phyloP scores from a whole-genome alignment of 805 yeast species.

The Wickerhamiella kurtzmanii region DNA sequence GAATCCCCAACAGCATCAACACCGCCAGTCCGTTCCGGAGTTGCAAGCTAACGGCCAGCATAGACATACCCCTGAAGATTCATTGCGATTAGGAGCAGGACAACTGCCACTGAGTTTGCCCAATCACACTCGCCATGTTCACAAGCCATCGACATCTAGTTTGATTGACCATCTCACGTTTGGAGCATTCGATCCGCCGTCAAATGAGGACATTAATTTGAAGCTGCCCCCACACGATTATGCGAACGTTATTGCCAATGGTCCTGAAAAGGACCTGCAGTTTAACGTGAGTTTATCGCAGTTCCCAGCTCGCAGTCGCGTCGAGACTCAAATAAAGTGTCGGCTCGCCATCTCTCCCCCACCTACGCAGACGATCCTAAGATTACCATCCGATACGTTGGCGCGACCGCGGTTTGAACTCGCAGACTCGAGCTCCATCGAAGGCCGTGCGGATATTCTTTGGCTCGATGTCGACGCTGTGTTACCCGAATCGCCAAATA shows the following conservation, averaged over 20 bases:
- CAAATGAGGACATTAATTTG: not conserved
- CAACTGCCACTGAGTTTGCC: not conserved
- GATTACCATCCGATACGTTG: constrained; percentile 75
- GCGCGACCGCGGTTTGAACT: constrained; percentile 76
- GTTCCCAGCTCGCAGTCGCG: constrained; percentile 73
- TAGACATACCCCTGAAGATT: not conserved
- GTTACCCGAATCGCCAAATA: constrained; percentile 31
- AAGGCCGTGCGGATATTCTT: constrained; percentile 19
- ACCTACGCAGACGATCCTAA: constrained; percentile 58
- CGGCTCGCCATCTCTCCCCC: constrained; percentile 57
- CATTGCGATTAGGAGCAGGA: not conserved
- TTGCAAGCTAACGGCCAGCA: no score
- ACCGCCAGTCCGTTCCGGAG: not conserved
- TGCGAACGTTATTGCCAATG: not conserved
- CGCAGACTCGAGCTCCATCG: constrained; percentile 16
- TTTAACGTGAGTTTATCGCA: constrained; percentile 31
- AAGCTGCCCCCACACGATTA: not conserved
- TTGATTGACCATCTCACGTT: not conserved
- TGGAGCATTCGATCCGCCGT: not conserved
- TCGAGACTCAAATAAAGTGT: constrained; percentile 88
- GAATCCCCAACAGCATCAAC: not conserved
- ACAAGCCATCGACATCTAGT: not conserved
- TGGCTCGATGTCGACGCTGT: constrained; percentile 69
- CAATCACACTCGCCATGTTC: not conserved
- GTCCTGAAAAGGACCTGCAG: constrained; percentile 5